Evolutionary conservation across 1,284 basidiomycete genomes (phyloP).

Genomic region (Neolentinus lepideus): DNA sequence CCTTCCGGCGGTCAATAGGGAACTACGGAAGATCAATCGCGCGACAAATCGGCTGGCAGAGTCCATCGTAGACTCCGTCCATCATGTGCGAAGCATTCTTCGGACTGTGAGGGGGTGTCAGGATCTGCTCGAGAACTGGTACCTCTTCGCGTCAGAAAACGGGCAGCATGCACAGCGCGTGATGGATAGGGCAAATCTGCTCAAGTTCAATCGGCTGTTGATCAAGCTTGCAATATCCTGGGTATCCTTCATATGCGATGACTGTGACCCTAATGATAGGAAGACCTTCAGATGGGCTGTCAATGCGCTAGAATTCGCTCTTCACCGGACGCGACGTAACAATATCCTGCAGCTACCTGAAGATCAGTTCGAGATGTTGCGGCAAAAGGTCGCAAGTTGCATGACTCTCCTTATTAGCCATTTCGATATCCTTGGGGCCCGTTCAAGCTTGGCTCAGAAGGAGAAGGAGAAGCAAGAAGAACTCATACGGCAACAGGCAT

Average conservation of each 20-base stretch:
- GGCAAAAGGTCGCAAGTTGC: slow-evolving; percentile 91
- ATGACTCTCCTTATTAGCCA: slow-evolving; percentile 96
- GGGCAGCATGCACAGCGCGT: slow-evolving; percentile 84
- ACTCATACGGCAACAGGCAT: slow-evolving; percentile 53
- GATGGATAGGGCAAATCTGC: slow-evolving; percentile 70
- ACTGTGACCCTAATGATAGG: slow-evolving; percentile 93
- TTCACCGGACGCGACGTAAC: slow-evolving; percentile 84
- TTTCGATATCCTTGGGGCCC: slow-evolving; percentile 95
- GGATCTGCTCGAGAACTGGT: slow-evolving; percentile 95
- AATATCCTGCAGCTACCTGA: slow-evolving; percentile 87
- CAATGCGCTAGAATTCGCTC: slow-evolving; percentile 90
- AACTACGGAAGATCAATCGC: slow-evolving; percentile 86
- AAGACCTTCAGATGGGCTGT: slow-evolving; percentile 99
- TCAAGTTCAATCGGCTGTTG: slow-evolving; percentile 77
- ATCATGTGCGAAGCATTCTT: slow-evolving; percentile 71
- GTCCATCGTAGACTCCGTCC: slow-evolving; percentile 87
- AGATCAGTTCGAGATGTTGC: slow-evolving; percentile 84
- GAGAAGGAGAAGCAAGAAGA: slow-evolving; percentile 84
- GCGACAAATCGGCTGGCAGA: slow-evolving; percentile 89
- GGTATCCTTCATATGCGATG: slow-evolving; percentile 98
- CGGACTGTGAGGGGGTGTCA: slow-evolving; percentile 61
- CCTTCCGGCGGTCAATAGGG: slow-evolving; percentile 82
- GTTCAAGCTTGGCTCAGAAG: slow-evolving; percentile 79
- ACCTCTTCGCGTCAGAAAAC: slow-evolving; percentile 92
- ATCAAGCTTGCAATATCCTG: slow-evolving; percentile 91